Percentiles rank a stretch among this genome's conserved stretches.
Evolutionary conservation across 2,329 filamentous ascomycete genomes (phyloP).

Genomic region (Coniochaeta hoffmannii): DNA sequence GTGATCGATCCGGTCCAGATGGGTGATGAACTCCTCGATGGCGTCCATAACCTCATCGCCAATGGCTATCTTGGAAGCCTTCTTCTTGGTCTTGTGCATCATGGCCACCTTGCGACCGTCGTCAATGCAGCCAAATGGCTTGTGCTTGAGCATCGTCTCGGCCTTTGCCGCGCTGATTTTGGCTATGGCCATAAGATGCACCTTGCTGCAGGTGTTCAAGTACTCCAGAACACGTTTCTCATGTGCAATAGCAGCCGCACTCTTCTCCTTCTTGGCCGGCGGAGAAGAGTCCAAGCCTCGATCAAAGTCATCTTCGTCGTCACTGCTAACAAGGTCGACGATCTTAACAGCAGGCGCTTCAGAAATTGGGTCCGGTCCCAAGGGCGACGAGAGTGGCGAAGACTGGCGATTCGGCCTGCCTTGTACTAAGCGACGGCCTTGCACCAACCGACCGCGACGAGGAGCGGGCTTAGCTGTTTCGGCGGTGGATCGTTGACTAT

Average conservation of each 20-base stretch:
- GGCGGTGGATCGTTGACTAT: background rate
- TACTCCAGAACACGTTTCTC: conserved; percentile 58
- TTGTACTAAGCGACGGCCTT: conserved; percentile 1
- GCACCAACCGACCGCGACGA: conserved; percentile 1
- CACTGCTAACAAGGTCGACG: conserved; percentile 27
- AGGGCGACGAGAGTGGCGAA: background rate
- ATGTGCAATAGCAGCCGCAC: background rate
- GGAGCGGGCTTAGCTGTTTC: background rate
- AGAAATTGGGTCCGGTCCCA: background rate
- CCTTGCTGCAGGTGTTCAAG: conserved; percentile 70
- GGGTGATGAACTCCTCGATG: conserved; percentile 65
- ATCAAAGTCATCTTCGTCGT: conserved; percentile 23
- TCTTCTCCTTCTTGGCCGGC: background rate
- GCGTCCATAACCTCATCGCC: conserved; percentile 45
- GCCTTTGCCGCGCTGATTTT: conserved; percentile 64
- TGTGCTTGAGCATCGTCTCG: conserved; percentile 60
- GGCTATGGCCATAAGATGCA: conserved; percentile 76
- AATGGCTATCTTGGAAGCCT: conserved; percentile 37
- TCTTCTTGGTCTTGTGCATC: conserved; percentile 38
- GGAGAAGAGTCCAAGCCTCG: background rate
- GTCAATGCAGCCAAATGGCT: conserved; percentile 64
- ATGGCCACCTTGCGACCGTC: conserved; percentile 59
- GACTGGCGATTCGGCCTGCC: background rate
- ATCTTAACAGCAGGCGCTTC: conserved; percentile 1
- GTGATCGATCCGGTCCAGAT: conserved; percentile 76